These are phyloP conservation scores for Medicago lupulina DNA, from an alignment of 306 rosid species.

Conservation along the genomic window DNA sequence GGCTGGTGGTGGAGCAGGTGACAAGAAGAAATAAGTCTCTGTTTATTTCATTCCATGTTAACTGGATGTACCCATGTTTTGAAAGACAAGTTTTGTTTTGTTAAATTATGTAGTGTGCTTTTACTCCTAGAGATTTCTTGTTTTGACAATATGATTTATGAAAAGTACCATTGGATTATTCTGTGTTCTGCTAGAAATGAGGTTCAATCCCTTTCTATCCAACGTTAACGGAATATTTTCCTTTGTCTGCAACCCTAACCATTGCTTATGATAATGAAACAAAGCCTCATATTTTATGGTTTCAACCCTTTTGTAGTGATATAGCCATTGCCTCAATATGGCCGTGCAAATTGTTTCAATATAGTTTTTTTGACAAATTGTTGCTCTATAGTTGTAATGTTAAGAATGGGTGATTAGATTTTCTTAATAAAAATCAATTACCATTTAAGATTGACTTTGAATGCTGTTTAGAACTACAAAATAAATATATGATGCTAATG, in stretches of 20 bases:
- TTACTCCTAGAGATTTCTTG: constrained; percentile 21
- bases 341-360: too few relatives aligned
- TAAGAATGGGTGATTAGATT: too few relatives aligned
- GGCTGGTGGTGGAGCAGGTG: constrained; percentile 90
- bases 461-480: too few relatives aligned
- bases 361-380: too few relatives aligned
- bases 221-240: neutral
- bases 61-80: constrained; percentile 25
- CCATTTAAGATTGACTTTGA: too few relatives aligned
- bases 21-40: constrained; percentile 70
- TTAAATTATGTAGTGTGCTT: neutral
- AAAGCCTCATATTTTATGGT: too few relatives aligned
- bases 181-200: neutral
- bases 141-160: constrained; percentile 37
- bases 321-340: too few relatives aligned
- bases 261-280: too few relatives aligned
- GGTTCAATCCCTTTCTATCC: neutral
- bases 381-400: too few relatives aligned
- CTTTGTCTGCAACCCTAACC: neutral
- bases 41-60: constrained; percentile 3
- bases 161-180: constrained; percentile 15
- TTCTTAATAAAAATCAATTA: too few relatives aligned
- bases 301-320: too few relatives aligned
- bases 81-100: constrained; percentile 35
- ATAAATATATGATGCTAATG: too few relatives aligned